Evolutionary conservation across 495 filamentous ascomycete species (phyloP).

Genomic region (Delitschia confertaspora): DNA sequence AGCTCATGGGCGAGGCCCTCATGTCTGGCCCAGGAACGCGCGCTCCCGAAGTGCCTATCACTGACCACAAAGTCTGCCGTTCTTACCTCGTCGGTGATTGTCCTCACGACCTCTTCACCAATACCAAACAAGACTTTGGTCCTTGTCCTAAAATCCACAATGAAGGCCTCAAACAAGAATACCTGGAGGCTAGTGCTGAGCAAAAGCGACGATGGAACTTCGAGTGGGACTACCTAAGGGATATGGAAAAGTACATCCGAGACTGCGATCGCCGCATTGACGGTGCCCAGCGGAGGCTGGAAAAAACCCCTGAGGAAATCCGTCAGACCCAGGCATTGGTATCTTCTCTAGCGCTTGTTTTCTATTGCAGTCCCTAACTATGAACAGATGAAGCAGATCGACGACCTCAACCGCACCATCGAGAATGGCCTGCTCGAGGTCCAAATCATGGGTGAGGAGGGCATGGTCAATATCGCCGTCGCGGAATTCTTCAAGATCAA

Average conservation of each 20-base stretch:
- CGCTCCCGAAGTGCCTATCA: conserved; percentile 72
- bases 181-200: conserved; percentile 55
- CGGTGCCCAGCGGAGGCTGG: conserved; percentile 74
- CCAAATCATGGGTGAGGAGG: conserved; percentile 72
- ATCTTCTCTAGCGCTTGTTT: conserved; percentile 18
- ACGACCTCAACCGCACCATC: conserved; percentile 68
- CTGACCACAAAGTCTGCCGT: conserved; percentile 89
- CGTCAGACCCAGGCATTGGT: conserved; percentile 84
- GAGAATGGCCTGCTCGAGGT: conserved; percentile 78
- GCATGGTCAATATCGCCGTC: conserved; percentile 68
- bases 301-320: conserved; percentile 98
- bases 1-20: conserved; percentile 72
- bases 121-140: conserved; percentile 96
- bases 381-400: conserved; percentile 66
- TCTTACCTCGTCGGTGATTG: conserved; percentile 92
- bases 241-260: conserved; percentile 91
- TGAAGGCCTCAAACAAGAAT: conserved; percentile 79
- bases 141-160: conserved; percentile 85
- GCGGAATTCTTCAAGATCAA: conserved; percentile 79
- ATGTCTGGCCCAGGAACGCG: conserved; percentile 65
- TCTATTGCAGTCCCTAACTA: not conserved
- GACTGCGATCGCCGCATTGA: conserved; percentile 95
- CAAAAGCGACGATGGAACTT: conserved; percentile 78
- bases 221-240: conserved; percentile 91
- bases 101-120: conserved; percentile 98